These are phyloP conservation scores for Aspergillus udagawae DNA, from an alignment of 2,329 filamentous ascomycete genomes.

Conservation along the genomic window DNA sequence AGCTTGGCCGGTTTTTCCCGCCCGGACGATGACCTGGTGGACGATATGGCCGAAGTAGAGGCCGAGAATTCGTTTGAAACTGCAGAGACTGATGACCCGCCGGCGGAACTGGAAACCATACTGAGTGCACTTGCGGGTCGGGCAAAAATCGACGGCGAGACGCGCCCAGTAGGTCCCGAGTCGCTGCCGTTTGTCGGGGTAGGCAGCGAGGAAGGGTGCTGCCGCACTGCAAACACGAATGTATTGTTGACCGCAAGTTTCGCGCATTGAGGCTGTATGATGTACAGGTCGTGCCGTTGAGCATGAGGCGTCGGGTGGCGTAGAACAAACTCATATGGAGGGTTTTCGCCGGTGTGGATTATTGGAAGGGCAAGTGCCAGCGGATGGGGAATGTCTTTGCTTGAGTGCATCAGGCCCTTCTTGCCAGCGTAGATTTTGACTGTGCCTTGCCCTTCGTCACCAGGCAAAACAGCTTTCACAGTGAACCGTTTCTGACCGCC, in stretches of 20 bases:
- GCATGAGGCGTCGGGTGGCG: constrained; percentile 95
- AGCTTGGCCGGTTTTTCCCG: constrained; percentile 83
- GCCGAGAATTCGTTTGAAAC: constrained; percentile 40
- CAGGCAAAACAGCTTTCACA: constrained; percentile 84
- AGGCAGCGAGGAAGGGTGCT: constrained; percentile 69
- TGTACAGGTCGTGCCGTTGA: constrained; percentile 94
- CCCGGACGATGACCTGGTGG: constrained; percentile 28
- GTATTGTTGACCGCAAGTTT: constrained; percentile 91
- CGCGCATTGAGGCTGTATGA: constrained; percentile 90
- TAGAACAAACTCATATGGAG: constrained; percentile 86
- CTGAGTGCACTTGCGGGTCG: constrained; percentile 58
- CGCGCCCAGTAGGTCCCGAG: constrained; percentile 38
- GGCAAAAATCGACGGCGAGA: constrained; percentile 49
- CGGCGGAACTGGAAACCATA: constrained; percentile 55
- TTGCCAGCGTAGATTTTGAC: constrained; percentile 93
- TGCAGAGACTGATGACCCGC: constrained; percentile 49
- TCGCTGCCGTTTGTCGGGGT: constrained; percentile 35
- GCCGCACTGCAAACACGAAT: constrained; percentile 92
- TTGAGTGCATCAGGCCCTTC: constrained; percentile 93
- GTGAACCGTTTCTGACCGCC: constrained; percentile 85
- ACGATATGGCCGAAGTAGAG: constrained; percentile 53
- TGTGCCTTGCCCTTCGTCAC: constrained; percentile 82
- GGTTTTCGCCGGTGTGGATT: constrained; percentile 86
- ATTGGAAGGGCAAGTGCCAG: constrained; percentile 87
- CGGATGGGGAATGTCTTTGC: constrained; percentile 91